Base-by-base conservation (phyloP, 1,284 basidiomycete genomes). In the Porogramme epimiltina region DNA sequence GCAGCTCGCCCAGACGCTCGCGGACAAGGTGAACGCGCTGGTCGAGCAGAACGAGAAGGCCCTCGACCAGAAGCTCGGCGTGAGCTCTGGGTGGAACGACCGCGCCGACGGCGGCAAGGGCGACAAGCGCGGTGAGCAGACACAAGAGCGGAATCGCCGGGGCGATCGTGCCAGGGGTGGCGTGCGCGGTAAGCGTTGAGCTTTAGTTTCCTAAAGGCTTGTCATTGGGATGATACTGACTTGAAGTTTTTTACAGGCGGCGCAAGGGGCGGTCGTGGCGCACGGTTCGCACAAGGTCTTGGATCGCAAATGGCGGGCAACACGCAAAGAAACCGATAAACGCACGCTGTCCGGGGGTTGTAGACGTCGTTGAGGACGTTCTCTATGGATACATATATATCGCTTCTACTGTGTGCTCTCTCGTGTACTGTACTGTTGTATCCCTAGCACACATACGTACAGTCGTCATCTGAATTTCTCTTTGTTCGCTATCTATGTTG, bases 11-110 rank as follows among this genome's bases (percentile, higher is more conserved):
- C 87, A 91, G 64, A 84, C 85, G 51, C 81, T 99, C 43, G 90
- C 96, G 3, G 95, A 98, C 65, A 92, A 93, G 72, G 84, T 95
- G 23, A 86, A 82, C 40, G 76, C 80, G 31, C 79, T 98, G 81
- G 86, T 96, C n/a, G 96, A 98, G 67, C 89, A 92, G 67, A 98
- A 95, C 69, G 95, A 98, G 74, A 96, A 98, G 77, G 77, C 85
- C n/a, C 75, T 98, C 47, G 95, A 98, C 69, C 70, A 81, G 63
- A 96, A 96, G 73, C 81, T 96, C 58, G 92, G 93, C 42, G 81
- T 80, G 15, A 73, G 76, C 39, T 73, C 75, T 25, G 78, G 79
- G 18, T 92, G 89, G 81, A 78, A 79, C 33, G 91, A 91, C 49
- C 77, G 89, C 33, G 76, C 72, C 23, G 89, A 89, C 56, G 83